Evolutionary conservation across 768 basidiomycete species (phyloP).

Genomic region (Exsudoporus frostii): DNA sequence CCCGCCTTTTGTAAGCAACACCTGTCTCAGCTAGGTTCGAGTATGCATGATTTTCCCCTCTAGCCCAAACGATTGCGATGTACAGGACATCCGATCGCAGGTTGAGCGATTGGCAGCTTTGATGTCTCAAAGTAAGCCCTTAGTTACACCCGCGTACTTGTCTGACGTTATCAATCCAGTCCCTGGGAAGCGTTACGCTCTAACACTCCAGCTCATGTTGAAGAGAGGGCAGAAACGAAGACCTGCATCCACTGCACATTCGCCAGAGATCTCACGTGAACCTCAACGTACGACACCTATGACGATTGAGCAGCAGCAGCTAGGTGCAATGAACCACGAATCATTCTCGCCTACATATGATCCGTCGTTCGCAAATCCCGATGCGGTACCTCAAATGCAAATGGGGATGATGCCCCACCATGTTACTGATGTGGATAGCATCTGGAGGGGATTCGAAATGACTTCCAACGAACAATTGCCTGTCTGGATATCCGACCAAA

Average conservation of each 20-base stretch:
- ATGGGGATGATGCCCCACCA: conserved; percentile 28
- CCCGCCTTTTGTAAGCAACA: conserved; percentile 77
- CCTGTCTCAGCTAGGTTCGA: background rate
- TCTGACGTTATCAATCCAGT: conserved; percentile 45
- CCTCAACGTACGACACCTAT: conserved; percentile 47
- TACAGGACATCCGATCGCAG: conserved; percentile 65
- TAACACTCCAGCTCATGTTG: conserved; percentile 86
- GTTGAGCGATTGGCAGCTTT: conserved; percentile 76
- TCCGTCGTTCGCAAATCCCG: conserved; percentile 34
- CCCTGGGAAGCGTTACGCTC: conserved; percentile 88
- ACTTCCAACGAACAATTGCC: conserved; percentile 73
- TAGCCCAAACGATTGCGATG: conserved; percentile 82
- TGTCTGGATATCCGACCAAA: conserved; percentile 85
- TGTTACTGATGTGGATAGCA: conserved; percentile 50
- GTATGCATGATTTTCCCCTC: background rate
- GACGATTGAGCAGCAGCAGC: conserved; percentile 43
- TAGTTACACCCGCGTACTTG: background rate
- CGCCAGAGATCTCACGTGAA: conserved; percentile 58
- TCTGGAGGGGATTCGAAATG: conserved; percentile 74
- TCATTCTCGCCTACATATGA: conserved; percentile 60
- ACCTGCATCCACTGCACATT: conserved; percentile 52
- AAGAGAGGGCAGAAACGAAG: conserved; percentile 69
- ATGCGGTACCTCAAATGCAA: conserved; percentile 31
- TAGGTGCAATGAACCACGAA: conserved; percentile 40
- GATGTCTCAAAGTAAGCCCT: conserved; percentile 70